These are phyloP conservation scores for Bisporella sp. DNA, from an alignment of 2,329 filamentous ascomycete species.

Conservation along the genomic window DNA sequence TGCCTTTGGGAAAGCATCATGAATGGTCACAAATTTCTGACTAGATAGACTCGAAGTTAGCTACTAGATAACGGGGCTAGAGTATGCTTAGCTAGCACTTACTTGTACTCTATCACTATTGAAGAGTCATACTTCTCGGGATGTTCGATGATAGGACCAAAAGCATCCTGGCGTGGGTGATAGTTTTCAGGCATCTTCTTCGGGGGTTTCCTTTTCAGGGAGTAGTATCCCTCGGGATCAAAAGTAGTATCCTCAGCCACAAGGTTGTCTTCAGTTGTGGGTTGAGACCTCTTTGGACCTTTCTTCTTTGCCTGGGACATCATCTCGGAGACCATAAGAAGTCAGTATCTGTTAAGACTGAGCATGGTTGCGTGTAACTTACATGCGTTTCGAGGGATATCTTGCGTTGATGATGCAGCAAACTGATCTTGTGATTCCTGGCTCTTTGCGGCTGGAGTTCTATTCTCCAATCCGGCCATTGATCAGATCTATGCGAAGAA, in stretches of 20 bases:
- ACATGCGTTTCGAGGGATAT: constrained; percentile 36
- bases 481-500: too few species aligned
- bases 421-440: too few species aligned
- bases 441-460: too few species aligned
- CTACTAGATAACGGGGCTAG: too few species aligned
- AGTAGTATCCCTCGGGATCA: too few species aligned
- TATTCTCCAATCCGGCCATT: too few species aligned
- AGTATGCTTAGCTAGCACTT: too few species aligned
- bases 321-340: constrained; percentile 41
- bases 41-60: too few species aligned
- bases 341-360: background rate
- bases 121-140: constrained; percentile 53
- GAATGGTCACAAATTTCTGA: constrained; percentile 38
- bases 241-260: too few species aligned
- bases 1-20: constrained; percentile 81
- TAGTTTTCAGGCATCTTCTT: too few species aligned
- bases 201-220: too few species aligned
- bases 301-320: constrained; percentile 30
- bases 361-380: constrained; percentile 11
- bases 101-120: constrained; percentile 49
- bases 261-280: too few species aligned
- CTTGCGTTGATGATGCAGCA: background rate
- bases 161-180: constrained; percentile 36
- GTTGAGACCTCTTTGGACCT: background rate
- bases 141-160: constrained; percentile 59